Base-by-base conservation (phyloP, 2,329 filamentous ascomycete species). In the Trichoderma sp. region DNA sequence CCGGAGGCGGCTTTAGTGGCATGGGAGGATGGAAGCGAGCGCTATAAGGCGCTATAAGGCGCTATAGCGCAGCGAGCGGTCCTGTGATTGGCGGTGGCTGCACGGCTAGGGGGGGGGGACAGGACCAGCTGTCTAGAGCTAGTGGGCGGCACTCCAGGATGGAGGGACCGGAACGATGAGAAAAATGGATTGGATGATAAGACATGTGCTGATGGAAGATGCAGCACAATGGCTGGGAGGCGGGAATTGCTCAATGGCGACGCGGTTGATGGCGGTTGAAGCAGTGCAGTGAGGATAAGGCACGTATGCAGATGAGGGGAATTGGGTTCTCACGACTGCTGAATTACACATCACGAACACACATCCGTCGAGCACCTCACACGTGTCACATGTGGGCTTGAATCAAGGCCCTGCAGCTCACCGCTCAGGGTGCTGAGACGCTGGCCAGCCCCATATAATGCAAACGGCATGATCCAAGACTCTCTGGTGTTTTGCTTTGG, bases 321-420 rank as follows among this genome's bases (percentile, higher is more conserved):
- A 67, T 60, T 67, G 54, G 64, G 64, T 67, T 59, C 54, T 54
- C 52, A 54, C 52, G 17, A 54, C 25, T 32, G 53, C n/a, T 57
- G 17, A 37, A 32, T 37, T 22, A 35, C 50, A 32, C 17, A 32
- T 32, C 52, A 32, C 22, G 25, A 15, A 54, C 52, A 54, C 52
- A 54, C 52, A 27, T 34, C 52, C 52, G 52, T 34, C 52, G 52
- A 67, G 54, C 53, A 58, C 39, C 53, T 66, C 64, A 66, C 53
- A 66, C 64, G 64, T 67, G 64, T 67, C 64, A 67, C 45, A 67
- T 67, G 64, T 60, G 56, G 64, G 56, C 52, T 54, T 34, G 17
- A 54, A 32, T 34, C 25, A 27, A 32, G 53, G 32, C 42, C 19
- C 56, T 66, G 53, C 56, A 67, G 57, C 64, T 67, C 64, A 67